Percentiles rank a stretch among this genome's conserved stretches.
These are phyloP conservation scores for Chloris gayana DNA, from an alignment of 176 grass and related monocot species.

Conservation along the genomic window DNA sequence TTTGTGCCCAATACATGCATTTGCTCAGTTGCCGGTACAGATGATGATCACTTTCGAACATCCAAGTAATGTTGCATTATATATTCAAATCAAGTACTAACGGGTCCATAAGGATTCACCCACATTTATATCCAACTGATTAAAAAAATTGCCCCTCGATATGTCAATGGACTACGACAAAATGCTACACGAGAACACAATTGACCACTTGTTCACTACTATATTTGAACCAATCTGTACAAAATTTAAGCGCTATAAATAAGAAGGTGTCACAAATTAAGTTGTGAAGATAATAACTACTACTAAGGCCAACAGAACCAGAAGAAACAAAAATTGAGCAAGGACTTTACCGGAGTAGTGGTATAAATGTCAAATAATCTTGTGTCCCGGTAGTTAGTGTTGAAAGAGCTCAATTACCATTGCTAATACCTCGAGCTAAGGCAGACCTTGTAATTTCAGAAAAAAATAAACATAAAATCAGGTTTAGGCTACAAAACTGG, in stretches of 20 bases:
- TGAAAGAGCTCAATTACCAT: conserved; percentile 80
- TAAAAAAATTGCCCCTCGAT: too few species aligned
- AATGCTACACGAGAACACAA: not conserved
- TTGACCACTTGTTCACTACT: not conserved
- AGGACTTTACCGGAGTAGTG: conserved; percentile 60
- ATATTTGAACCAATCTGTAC: conserved; percentile 19
- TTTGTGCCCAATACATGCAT: conserved; percentile 22
- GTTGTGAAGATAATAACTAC: not conserved
- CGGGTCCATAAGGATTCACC: too few species aligned
- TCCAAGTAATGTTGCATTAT: not conserved
- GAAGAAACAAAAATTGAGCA: conserved; percentile 34
- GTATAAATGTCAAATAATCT: conserved; percentile 91
- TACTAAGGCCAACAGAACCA: conserved; percentile 25
- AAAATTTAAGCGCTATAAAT: not conserved
- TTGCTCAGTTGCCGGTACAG: conserved; percentile 5
- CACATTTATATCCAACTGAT: too few species aligned
- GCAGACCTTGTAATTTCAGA: conserved; percentile 72
- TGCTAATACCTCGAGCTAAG: conserved; percentile 82
- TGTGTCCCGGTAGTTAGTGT: conserved; percentile 91
- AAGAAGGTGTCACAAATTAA: conserved; percentile 7
- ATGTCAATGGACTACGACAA: not conserved
- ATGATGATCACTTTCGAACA: conserved; percentile 11
- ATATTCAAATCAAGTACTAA: conserved; percentile 29
- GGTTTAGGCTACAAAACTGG: conserved; percentile 27
- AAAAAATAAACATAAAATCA: conserved; percentile 13